Conservation (phyloP, 1,284 basidiomycete species). For the Macrocybe sp. region DNA sequence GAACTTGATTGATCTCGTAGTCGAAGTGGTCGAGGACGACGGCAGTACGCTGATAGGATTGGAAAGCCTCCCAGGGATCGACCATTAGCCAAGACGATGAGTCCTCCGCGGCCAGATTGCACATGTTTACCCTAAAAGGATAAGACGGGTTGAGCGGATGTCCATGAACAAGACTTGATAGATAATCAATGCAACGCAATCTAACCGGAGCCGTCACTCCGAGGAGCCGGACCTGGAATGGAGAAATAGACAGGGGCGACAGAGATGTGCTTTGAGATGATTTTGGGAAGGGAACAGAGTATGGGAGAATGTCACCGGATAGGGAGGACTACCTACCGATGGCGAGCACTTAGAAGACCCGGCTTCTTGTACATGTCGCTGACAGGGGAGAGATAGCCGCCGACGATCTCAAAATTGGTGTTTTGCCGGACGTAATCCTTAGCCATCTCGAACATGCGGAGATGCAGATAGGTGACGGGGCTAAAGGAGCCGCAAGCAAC, state of each 20-base stretch:
- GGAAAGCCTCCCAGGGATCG: slow-evolving; percentile 95
- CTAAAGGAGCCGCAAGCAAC: slow-evolving; percentile 82
- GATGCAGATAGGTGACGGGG: slow-evolving; percentile 77
- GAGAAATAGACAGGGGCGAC: neutral
- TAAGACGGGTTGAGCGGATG: slow-evolving; percentile 7
- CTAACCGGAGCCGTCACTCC: slow-evolving; percentile 12
- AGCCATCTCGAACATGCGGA: slow-evolving; percentile 98
- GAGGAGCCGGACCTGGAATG: slow-evolving; percentile 11
- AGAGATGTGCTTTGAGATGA: neutral
- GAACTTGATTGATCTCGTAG: slow-evolving; percentile 82
- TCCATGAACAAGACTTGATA: neutral
- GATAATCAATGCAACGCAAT: slow-evolving; percentile 2
- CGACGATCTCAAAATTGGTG: slow-evolving; percentile 90
- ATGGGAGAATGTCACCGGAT: slow-evolving; percentile 5
- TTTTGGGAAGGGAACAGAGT: too few species aligned
- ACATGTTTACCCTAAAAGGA: slow-evolving; percentile 75
- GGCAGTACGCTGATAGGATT: slow-evolving; percentile 92
- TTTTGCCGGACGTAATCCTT: slow-evolving; percentile 92
- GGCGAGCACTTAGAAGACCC: slow-evolving; percentile 74
- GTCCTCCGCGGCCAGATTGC: slow-evolving; percentile 79
- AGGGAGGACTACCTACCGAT: slow-evolving; percentile 53
- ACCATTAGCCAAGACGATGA: slow-evolving; percentile 87
- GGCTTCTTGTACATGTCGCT: slow-evolving; percentile 92
- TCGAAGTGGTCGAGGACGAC: slow-evolving; percentile 96
- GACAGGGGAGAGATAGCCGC: slow-evolving; percentile 93